These are phyloP conservation scores for Botrytis paeoniae DNA, from an alignment of 2,329 filamentous ascomycete genomes.

Conservation along the genomic window DNA sequence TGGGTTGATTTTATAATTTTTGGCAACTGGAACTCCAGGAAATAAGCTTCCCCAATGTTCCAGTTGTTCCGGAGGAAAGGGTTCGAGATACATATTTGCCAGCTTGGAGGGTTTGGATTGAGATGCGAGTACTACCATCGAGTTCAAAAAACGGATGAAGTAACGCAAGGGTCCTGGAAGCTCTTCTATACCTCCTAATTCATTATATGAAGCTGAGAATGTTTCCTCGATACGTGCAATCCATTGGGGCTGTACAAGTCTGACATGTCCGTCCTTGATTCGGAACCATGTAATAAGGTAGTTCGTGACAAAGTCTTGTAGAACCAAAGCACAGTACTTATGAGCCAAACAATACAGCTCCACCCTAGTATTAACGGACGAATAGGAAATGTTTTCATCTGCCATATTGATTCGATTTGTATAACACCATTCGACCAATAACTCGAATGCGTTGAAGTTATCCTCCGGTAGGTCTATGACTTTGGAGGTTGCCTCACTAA, in stretches of 20 bases:
- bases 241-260: neutral
- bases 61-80: neutral
- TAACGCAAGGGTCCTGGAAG: neutral
- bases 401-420: neutral
- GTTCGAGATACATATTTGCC: neutral
- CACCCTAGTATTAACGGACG: neutral
- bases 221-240: neutral
- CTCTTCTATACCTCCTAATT: neutral
- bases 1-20: neutral
- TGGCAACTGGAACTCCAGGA: neutral
- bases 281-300: neutral
- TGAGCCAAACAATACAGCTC: slow-evolving; percentile 1
- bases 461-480: slow-evolving; percentile 19
- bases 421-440: slow-evolving; percentile 13
- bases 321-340: neutral
- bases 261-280: neutral
- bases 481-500: slow-evolving; percentile 18
- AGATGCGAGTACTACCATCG: neutral
- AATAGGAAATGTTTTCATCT: neutral
- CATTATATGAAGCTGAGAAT: neutral
- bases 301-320: slow-evolving; percentile 1
- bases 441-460: slow-evolving; percentile 15
- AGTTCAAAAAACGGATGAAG: neutral
- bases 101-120: neutral
- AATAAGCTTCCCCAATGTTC: neutral